Evolutionary conservation across 805 yeast genomes (phyloP).

Genomic region (Metschnikowia kofuensis): DNA sequence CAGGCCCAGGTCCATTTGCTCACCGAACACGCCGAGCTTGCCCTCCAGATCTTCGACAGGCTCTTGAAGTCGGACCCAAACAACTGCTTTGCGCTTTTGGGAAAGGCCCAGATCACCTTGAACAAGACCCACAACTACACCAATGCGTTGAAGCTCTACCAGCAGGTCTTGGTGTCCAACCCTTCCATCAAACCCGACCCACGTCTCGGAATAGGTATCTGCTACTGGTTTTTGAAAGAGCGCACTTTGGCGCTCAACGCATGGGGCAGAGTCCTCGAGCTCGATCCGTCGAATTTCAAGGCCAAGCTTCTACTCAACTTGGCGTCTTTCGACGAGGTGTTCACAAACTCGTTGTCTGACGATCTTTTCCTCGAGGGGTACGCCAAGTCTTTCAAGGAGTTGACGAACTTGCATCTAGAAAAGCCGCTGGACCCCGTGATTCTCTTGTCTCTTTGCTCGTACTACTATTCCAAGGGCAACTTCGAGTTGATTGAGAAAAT

Average conservation of each 20-base stretch:
- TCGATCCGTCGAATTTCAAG: constrained; percentile 57
- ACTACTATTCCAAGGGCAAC: constrained; percentile 66
- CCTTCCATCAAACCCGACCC: constrained; percentile 88
- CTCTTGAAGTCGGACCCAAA: constrained; percentile 52
- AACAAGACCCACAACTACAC: constrained; percentile 64
- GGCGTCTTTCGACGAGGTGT: constrained; percentile 62
- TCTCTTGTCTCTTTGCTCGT: constrained; percentile 64
- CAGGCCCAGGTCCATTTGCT: constrained; percentile 63
- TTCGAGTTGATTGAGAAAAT: constrained; percentile 56
- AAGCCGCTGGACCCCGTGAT: constrained; percentile 57
- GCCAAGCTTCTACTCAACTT: constrained; percentile 67
- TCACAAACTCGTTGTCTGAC: constrained; percentile 53
- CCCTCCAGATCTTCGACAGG: constrained; percentile 64
- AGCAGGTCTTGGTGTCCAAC: constrained; percentile 70
- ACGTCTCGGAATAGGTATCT: constrained; percentile 89
- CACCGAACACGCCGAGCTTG: constrained; percentile 64
- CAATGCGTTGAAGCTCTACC: constrained; percentile 77
- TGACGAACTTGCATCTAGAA: constrained; percentile 34
- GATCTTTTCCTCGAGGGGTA: constrained; percentile 63
- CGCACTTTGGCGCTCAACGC: constrained; percentile 71
- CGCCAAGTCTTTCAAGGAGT: constrained; percentile 52
- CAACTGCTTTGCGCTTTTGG: constrained; percentile 73
- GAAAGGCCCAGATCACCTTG: constrained; percentile 79
- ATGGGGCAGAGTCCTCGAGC: constrained; percentile 75
- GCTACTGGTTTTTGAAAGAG: constrained; percentile 87